These are phyloP conservation scores for Orbilia javanica DNA, from an alignment of 2,329 filamentous ascomycete species.

Conservation along the genomic window DNA sequence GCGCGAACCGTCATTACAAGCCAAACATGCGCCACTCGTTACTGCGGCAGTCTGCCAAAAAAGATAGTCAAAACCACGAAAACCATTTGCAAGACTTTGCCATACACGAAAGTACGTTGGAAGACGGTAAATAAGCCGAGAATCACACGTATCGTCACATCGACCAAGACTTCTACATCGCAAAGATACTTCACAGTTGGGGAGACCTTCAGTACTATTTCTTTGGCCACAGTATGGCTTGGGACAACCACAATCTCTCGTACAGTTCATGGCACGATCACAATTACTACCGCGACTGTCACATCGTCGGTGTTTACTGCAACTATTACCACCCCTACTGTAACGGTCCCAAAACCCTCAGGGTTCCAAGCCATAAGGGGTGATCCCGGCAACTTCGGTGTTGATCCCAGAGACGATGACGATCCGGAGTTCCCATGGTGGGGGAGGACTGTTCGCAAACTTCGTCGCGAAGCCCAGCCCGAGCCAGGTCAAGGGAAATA, in stretches of 20 bases:
- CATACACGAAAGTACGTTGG: constrained; percentile 29
- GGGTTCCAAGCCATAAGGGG: constrained; percentile 20
- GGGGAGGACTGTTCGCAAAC: too few species aligned
- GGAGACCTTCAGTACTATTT: constrained; percentile 6
- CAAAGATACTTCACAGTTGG: constrained; percentile 12
- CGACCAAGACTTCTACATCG: constrained; percentile 1
- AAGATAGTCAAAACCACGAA: constrained; percentile 19
- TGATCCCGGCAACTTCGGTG: constrained; percentile 22
- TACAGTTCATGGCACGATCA: neutral
- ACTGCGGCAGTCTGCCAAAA: constrained; percentile 2
- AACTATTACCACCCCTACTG: constrained; percentile 16
- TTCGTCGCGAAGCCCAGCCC: constrained; percentile 6
- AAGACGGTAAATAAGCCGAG: constrained; percentile 18
- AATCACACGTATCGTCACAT: constrained; percentile 14
- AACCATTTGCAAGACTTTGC: constrained; percentile 13
- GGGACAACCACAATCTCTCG: constrained; percentile 19
- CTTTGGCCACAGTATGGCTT: constrained; percentile 9
- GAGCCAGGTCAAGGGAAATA: constrained; percentile 1
- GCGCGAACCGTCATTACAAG: constrained; percentile 33
- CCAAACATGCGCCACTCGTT: constrained; percentile 35
- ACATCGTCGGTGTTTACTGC: neutral
- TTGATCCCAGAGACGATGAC: too few species aligned
- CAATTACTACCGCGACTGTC: neutral
- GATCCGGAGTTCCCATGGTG: too few species aligned
- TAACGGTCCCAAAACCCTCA: neutral